Evolutionary conservation across 495 filamentous ascomycete species (phyloP).

Genomic region (Penicillium arizonense): DNA sequence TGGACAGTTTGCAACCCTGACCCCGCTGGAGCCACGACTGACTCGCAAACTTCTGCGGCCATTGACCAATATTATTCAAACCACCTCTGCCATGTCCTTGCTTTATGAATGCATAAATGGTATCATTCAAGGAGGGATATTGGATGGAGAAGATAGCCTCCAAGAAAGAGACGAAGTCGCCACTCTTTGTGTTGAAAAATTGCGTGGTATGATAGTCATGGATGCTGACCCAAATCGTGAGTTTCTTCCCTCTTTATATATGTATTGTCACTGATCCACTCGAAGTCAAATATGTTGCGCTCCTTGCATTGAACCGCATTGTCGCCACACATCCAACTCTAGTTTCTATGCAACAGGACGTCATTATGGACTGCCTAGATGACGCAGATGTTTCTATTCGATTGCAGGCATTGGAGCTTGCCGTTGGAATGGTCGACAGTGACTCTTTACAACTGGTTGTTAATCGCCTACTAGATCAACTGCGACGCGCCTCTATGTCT

Average conservation of each 20-base stretch:
- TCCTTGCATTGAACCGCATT: constrained; percentile 92
- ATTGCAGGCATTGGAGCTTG: constrained; percentile 85
- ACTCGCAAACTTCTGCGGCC: constrained; percentile 94
- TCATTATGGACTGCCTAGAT: constrained; percentile 93
- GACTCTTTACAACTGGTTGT: constrained; percentile 84
- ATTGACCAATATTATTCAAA: constrained; percentile 86
- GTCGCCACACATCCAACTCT: constrained; percentile 84
- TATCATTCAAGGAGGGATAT: constrained; percentile 92
- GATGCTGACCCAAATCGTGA: constrained; percentile 90
- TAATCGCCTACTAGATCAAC: constrained; percentile 79
- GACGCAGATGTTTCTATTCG: constrained; percentile 96
- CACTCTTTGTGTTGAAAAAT: constrained; percentile 86
- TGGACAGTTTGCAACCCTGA: constrained; percentile 85
- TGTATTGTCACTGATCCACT: background rate
- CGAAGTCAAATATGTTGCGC: constrained; percentile 92
- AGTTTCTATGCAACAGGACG: constrained; percentile 87
- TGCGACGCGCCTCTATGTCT: constrained; percentile 47
- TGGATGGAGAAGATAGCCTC: constrained; percentile 72
- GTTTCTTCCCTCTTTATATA: constrained; percentile 17
- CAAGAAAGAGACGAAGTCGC: constrained; percentile 89
- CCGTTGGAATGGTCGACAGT: constrained; percentile 83
- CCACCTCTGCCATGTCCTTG: constrained; percentile 93
- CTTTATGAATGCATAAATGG: constrained; percentile 98
- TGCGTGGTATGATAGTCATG: constrained; percentile 88
- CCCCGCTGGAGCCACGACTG: constrained; percentile 86